A percentile compares a stretch with the other conserved stretches of the same genome.
phyloP scores from a whole-genome alignment of 345 rosid genomes.

The Boechera divaricarpa region DNA sequence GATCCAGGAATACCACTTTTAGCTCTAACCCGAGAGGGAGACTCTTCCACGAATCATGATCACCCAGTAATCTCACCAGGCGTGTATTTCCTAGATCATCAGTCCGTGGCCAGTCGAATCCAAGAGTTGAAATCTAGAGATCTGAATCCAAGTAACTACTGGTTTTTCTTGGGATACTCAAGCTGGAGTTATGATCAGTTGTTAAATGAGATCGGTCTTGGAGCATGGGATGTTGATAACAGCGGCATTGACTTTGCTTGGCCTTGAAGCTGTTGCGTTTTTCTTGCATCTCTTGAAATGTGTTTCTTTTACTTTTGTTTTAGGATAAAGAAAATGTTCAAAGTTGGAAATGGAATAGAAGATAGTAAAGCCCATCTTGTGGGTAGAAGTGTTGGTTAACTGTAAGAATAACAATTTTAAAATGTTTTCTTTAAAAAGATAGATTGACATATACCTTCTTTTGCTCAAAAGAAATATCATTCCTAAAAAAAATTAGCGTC shows the following conservation, averaged over 20 bases:
- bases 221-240: conserved; percentile 70
- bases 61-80: conserved; percentile 60
- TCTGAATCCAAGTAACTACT: conserved; percentile 56
- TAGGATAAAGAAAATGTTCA: conserved; percentile 20
- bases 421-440: no score
- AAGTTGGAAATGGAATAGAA: conserved; percentile 2
- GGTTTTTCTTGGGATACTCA: conserved; percentile 91
- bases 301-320: conserved; percentile 14
- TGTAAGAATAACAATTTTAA: no score
- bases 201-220: conserved; percentile 66
- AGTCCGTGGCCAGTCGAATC: conserved; percentile 53
- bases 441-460: no score
- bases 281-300: conserved; percentile 1
- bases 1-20: conserved; percentile 65
- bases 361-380: conserved; percentile 28
- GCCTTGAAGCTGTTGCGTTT: conserved; percentile 50
- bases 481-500: no score
- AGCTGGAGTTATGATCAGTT: conserved; percentile 87
- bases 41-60: conserved; percentile 38
- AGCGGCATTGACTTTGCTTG: conserved; percentile 52
- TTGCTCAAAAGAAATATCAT: no score
- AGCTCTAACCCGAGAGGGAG: conserved; percentile 61
- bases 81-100: conserved; percentile 71
- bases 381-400: conserved; percentile 16
- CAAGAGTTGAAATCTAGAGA: conserved; percentile 53